These are phyloP conservation scores for Paramecium sexaurelia DNA, from an alignment of 73 alveolate genomes.

Conservation along the genomic window DNA sequence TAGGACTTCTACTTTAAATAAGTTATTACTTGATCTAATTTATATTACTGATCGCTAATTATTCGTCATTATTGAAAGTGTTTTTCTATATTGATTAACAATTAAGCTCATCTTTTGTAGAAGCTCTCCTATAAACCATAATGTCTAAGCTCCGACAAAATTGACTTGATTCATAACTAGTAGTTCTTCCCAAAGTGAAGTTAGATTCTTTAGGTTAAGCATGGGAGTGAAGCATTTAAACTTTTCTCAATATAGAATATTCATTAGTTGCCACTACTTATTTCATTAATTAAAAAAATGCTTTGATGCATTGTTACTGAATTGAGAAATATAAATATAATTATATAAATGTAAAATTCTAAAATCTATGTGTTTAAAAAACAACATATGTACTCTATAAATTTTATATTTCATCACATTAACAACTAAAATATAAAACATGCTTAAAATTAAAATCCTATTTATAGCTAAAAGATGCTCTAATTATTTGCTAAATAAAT, in stretches of 20 bases:
- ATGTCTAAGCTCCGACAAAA: background rate
- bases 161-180: constrained; percentile 21
- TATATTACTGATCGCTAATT: background rate
- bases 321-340: background rate
- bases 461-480: no score
- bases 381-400: no score
- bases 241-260: constrained; percentile 16
- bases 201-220: background rate
- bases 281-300: background rate
- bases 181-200: constrained; percentile 19
- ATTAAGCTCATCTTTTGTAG: background rate
- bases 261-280: background rate
- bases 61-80: background rate
- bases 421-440: no score
- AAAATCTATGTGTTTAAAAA: no score
- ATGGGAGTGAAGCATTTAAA: background rate
- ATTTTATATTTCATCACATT: no score
- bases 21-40: background rate
- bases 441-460: no score
- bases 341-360: background rate
- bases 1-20: background rate
- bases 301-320: background rate
- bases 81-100: background rate
- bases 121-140: constrained; percentile 1
- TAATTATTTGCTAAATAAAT: no score